Percentiles rank a stretch among this genome's conserved stretches.
These are phyloP conservation scores for Sisymbrium altissimum DNA, from an alignment of 345 rosid species.

Conservation along the genomic window DNA sequence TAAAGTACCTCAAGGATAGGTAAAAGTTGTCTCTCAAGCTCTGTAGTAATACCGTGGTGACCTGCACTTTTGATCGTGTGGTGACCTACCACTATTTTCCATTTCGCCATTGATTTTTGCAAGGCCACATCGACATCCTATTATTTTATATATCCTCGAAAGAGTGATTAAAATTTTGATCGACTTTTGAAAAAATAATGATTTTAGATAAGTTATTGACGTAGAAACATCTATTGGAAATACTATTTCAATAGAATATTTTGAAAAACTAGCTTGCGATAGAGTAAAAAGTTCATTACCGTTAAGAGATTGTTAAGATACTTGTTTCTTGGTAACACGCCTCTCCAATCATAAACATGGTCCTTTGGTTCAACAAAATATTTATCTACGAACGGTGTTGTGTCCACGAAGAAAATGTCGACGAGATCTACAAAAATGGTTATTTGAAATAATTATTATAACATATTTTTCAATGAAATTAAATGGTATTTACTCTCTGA, in stretches of 20 bases:
- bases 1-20: slow-evolving; percentile 61
- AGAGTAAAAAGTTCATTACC: slow-evolving; percentile 29
- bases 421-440: slow-evolving; percentile 35
- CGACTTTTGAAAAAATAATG: not conserved
- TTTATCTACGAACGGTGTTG: slow-evolving; percentile 58
- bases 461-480: not conserved
- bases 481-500: not conserved
- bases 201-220: not conserved
- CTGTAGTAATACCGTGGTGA: slow-evolving; percentile 57
- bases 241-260: not conserved
- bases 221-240: not conserved
- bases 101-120: slow-evolving; percentile 48
- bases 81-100: slow-evolving; percentile 86
- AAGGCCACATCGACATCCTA: slow-evolving; percentile 36
- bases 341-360: slow-evolving; percentile 61
- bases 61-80: slow-evolving; percentile 74
- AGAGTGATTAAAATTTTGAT: not conserved
- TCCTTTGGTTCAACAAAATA: slow-evolving; percentile 50
- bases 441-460: too few species aligned
- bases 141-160: not conserved
- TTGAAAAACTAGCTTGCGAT: not conserved
- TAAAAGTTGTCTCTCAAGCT: slow-evolving; percentile 47
- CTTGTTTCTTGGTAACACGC: slow-evolving; percentile 41
- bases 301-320: slow-evolving; percentile 46
- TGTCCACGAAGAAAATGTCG: slow-evolving; percentile 62